Percentiles rank a stretch among this genome's conserved stretches.
Evolutionary conservation across 2,329 filamentous ascomycete species (phyloP).

Genomic region (Amauroascus verrucosus): DNA sequence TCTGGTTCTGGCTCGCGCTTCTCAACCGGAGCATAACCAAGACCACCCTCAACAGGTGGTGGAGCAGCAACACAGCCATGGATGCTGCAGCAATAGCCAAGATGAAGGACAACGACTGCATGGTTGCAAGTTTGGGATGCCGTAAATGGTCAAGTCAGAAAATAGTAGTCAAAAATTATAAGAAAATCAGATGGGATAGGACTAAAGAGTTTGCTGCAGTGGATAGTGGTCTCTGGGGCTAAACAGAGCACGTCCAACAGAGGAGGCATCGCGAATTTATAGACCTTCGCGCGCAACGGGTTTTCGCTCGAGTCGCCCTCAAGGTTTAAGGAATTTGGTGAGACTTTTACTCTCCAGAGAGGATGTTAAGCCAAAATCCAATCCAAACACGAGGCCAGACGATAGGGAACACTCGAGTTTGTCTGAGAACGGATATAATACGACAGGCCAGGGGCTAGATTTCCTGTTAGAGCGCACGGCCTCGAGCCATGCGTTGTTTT

Average conservation of each 20-base stretch:
- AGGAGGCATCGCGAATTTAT: constrained; percentile 5
- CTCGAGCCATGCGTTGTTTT: no score
- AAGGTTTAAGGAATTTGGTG: background rate
- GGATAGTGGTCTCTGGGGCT: background rate
- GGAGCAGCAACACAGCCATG: constrained; percentile 24
- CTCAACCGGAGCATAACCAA: constrained; percentile 11
- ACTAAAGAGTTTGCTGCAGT: background rate
- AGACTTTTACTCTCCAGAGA: background rate
- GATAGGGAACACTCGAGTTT: background rate
- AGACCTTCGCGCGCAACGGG: background rate
- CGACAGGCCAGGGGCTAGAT: background rate
- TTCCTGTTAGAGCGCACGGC: no score
- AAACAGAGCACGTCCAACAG: background rate
- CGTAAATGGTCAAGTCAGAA: background rate
- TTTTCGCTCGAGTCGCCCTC: background rate
- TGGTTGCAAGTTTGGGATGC: constrained; percentile 20
- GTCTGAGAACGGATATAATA: constrained; percentile 5
- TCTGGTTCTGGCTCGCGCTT: constrained; percentile 7
- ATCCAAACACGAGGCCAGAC: background rate
- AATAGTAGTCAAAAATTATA: background rate
- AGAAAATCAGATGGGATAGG: background rate
- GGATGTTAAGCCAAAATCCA: background rate
- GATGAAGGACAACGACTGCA: constrained; percentile 42
- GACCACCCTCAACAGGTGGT: constrained; percentile 3
- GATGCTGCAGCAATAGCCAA: constrained; percentile 35